Evolutionary conservation across 371 early-diverging fungal genomes (phyloP).

Genomic region (Synchytrium microbalum): DNA sequence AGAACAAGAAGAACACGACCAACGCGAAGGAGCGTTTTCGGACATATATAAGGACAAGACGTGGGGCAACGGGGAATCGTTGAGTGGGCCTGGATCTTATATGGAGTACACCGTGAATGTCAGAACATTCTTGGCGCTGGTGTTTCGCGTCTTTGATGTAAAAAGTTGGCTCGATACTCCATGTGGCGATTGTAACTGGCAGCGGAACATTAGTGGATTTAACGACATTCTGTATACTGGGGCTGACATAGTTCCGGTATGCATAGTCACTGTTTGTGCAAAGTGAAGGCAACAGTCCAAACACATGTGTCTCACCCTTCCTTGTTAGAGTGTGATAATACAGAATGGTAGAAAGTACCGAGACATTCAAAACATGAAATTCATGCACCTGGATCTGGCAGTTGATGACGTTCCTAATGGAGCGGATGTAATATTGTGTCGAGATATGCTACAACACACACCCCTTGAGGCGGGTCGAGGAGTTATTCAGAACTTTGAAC

Average conservation of each 20-base stretch:
- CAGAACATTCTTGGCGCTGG: too few relatives aligned
- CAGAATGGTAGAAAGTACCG: not conserved
- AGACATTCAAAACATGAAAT: conserved; percentile 10
- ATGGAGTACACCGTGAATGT: too few relatives aligned
- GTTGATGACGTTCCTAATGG: not conserved
- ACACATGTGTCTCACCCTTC: too few relatives aligned
- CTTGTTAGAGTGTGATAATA: conserved; percentile 10
- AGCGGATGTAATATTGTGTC: conserved; percentile 9
- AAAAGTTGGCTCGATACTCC: not conserved
- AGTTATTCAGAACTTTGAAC: conserved; percentile 7
- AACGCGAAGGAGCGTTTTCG: too few relatives aligned
- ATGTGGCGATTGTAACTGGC: conserved; percentile 10
- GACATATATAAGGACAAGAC: too few relatives aligned
- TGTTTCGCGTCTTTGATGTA: not conserved
- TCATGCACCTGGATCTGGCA: conserved; percentile 9
- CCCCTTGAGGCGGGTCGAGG: conserved; percentile 3
- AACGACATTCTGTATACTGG: conserved; percentile 2
- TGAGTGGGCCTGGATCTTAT: too few relatives aligned
- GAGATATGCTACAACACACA: conserved; percentile 12
- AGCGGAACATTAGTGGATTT: conserved; percentile 1
- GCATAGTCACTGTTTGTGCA: too few relatives aligned
- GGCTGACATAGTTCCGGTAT: conserved; percentile 7
- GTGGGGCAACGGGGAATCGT: too few relatives aligned
- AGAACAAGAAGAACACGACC: too few relatives aligned
- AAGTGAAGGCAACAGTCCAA: too few relatives aligned